phyloP scores from a whole-genome alignment of 306 rosid species.

The Senna tora region DNA sequence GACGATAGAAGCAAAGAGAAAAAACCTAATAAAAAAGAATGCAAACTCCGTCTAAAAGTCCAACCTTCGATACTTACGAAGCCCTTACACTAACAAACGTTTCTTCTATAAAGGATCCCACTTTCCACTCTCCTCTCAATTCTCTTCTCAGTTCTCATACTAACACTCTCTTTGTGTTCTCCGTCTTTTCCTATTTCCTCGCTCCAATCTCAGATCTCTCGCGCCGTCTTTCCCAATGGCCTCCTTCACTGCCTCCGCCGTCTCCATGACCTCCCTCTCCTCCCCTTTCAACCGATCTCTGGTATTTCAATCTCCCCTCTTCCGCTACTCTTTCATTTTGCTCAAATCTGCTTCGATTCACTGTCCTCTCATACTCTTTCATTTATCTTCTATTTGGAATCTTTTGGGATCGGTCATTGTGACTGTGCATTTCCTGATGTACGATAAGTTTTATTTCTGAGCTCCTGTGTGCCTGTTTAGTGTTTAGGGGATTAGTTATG shows the following conservation, averaged over 20 bases:
- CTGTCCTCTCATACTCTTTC: background rate
- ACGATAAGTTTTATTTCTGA: background rate
- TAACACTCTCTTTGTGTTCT: slow-evolving; percentile 47
- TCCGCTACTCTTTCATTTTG: background rate
- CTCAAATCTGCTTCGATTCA: background rate
- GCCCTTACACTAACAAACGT: slow-evolving; percentile 38
- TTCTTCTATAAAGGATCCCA: slow-evolving; percentile 14
- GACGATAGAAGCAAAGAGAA: background rate
- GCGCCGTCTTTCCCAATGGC: slow-evolving; percentile 42
- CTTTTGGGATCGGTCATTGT: background rate
- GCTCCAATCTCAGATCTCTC: slow-evolving; percentile 39
- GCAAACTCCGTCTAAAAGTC: slow-evolving; percentile 32
- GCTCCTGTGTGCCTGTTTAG: background rate
- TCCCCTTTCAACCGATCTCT: slow-evolving; percentile 42
- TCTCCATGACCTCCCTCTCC: slow-evolving; percentile 36
- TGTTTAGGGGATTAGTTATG: background rate
- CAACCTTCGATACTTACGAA: slow-evolving; percentile 49
- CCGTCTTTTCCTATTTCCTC: slow-evolving; percentile 42
- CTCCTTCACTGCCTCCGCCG: slow-evolving; percentile 47
- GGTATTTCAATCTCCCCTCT: slow-evolving; percentile 34
- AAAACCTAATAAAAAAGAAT: slow-evolving; percentile 11
- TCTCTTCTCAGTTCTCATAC: background rate
- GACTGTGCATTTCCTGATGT: background rate
- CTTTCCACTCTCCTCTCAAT: background rate
- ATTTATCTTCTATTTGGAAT: background rate